phyloP scores from a whole-genome alignment of 1,139 yeast genomes.

The Entelexis paramagnoliae region DNA sequence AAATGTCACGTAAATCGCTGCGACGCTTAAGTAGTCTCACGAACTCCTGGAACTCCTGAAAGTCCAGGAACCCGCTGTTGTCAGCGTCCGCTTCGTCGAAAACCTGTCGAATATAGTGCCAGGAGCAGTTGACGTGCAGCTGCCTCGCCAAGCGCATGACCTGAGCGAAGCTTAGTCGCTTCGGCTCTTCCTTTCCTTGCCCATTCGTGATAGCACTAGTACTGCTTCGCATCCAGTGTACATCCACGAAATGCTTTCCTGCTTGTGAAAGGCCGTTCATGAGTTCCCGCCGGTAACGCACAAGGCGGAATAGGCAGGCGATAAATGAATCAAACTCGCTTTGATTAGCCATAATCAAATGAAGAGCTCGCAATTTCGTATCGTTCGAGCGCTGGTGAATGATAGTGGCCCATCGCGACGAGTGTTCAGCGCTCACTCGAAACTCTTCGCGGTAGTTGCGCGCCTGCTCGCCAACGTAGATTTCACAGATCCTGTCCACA shows the following conservation, averaged over 20 bases:
- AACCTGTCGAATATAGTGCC: conserved; percentile 32
- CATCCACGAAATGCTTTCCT: conserved; percentile 44
- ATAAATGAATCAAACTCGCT: conserved; percentile 51
- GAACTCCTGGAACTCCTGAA: conserved; percentile 62
- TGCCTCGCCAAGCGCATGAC: conserved; percentile 54
- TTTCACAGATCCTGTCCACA: conserved; percentile 63
- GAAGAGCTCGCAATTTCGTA: conserved; percentile 54
- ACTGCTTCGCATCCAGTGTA: conserved; percentile 46
- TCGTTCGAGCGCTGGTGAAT: conserved; percentile 44
- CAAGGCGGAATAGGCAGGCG: conserved; percentile 38
- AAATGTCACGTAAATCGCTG: conserved; percentile 41
- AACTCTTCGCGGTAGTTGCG: conserved; percentile 75
- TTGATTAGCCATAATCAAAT: conserved; percentile 59
- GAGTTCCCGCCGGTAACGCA: conserved; percentile 41
- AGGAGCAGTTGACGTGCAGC: conserved; percentile 56
- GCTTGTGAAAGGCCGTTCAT: conserved; percentile 45
- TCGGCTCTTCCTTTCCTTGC: background rate
- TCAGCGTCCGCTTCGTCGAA: conserved; percentile 45
- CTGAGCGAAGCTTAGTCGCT: conserved; percentile 44
- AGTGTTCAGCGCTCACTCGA: conserved; percentile 56
- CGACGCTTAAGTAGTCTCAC: conserved; percentile 47
- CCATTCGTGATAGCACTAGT: conserved; percentile 33
- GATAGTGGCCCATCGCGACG: conserved; percentile 68
- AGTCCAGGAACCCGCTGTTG: conserved; percentile 43
- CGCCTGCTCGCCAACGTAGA: conserved; percentile 61